Evolutionary conservation across 352 stramenopile species (phyloP).

Genomic region (Lagenidium sp.): DNA sequence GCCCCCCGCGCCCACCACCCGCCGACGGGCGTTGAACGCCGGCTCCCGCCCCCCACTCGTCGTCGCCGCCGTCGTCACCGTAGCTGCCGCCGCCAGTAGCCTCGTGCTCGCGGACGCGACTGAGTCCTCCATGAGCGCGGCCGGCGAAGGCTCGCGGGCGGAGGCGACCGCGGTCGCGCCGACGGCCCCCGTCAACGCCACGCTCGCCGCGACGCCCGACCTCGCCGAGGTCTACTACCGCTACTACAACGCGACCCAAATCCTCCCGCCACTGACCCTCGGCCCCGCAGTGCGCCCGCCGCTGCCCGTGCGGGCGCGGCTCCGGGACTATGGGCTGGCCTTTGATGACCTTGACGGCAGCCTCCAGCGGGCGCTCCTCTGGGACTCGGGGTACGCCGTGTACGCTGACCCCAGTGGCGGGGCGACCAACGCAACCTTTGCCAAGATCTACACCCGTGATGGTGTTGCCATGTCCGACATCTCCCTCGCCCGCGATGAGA

Average conservation of each 20-base stretch:
- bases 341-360: slow-evolving; percentile 17
- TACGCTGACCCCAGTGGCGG: neutral
- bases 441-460: slow-evolving; percentile 14
- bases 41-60: neutral
- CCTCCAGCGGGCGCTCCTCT: slow-evolving; percentile 43
- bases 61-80: neutral
- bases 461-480: slow-evolving; percentile 13
- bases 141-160: neutral
- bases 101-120: neutral
- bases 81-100: neutral
- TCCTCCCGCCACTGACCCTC: slow-evolving; percentile 12
- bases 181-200: slow-evolving; percentile 6
- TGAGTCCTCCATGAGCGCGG: too few species aligned
- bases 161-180: neutral
- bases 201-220: slow-evolving; percentile 9
- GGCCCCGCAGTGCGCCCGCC: slow-evolving; percentile 4
- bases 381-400: slow-evolving; percentile 35
- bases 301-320: neutral
- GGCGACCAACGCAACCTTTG: slow-evolving; percentile 4
- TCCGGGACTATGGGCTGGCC: slow-evolving; percentile 5
- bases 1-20: too few species aligned
- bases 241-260: slow-evolving; percentile 14
- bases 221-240: slow-evolving; percentile 13
- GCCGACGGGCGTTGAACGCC: too few species aligned
- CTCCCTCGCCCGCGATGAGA: slow-evolving; percentile 9